phyloP scores from a whole-genome alignment of 805 yeast genomes.

The Saccharomycopsis fodiens region DNA sequence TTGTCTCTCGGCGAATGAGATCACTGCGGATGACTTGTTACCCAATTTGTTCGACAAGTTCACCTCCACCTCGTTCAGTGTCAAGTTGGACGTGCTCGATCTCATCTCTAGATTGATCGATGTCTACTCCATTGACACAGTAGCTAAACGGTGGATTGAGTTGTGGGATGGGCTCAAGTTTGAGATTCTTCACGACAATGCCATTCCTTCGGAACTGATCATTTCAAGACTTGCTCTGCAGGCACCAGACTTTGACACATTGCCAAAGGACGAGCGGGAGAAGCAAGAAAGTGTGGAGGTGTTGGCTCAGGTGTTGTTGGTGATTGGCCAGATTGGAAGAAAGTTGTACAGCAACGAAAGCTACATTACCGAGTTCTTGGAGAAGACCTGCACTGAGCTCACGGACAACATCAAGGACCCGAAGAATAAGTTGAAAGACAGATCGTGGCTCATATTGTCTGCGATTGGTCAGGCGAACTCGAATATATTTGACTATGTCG shows the following conservation, averaged over 20 bases:
- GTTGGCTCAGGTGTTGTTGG: slow-evolving; percentile 30
- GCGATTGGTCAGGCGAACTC: slow-evolving; percentile 43
- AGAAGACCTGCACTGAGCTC: slow-evolving; percentile 42
- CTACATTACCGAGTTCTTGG: slow-evolving; percentile 33
- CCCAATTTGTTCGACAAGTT: slow-evolving; percentile 75
- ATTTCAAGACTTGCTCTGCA: neutral
- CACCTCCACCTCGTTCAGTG: slow-evolving; percentile 64
- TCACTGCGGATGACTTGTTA: slow-evolving; percentile 65
- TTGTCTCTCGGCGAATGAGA: slow-evolving; percentile 53
- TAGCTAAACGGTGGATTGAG: slow-evolving; percentile 57
- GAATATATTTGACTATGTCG: slow-evolving; percentile 39
- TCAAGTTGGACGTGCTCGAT: slow-evolving; percentile 64
- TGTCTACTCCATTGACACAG: slow-evolving; percentile 40
- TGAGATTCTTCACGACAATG: slow-evolving; percentile 73
- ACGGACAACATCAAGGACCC: slow-evolving; percentile 41
- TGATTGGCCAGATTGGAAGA: slow-evolving; percentile 37
- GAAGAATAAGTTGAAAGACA: slow-evolving; percentile 48
- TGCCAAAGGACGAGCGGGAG: slow-evolving; percentile 15
- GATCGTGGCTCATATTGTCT: slow-evolving; percentile 54
- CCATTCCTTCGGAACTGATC: slow-evolving; percentile 23
- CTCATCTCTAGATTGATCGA: slow-evolving; percentile 53
- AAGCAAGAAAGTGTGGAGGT: slow-evolving; percentile 5
- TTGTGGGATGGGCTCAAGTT: slow-evolving; percentile 86
- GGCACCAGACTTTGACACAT: neutral
- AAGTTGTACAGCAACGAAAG: slow-evolving; percentile 29